These are phyloP conservation scores for Lasiodiplodia sp. DNA, from an alignment of 2,329 filamentous ascomycete species.

Conservation along the genomic window DNA sequence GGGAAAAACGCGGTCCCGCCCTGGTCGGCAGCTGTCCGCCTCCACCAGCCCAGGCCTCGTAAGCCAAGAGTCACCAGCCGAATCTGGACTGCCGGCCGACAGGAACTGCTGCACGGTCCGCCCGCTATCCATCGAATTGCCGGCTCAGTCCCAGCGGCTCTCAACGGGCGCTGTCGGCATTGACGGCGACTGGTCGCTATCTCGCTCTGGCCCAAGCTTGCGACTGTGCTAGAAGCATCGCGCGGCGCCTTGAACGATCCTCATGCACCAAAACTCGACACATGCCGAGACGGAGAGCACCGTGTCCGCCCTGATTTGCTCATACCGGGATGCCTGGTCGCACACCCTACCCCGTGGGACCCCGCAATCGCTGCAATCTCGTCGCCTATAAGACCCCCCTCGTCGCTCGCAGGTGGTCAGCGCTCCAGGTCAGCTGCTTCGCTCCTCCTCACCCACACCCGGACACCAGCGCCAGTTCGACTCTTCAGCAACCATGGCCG, in stretches of 20 bases:
- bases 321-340: conserved; percentile 2
- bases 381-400: conserved; percentile 10
- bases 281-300: conserved; percentile 16
- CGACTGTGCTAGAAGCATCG: conserved; percentile 2
- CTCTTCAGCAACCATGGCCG: conserved; percentile 2
- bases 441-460: neutral
- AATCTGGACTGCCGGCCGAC: conserved; percentile 12
- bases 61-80: neutral
- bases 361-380: conserved; percentile 5
- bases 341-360: conserved; percentile 12
- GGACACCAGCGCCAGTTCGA: neutral
- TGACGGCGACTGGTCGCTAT: neutral
- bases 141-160: conserved; percentile 1
- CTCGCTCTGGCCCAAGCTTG: neutral
- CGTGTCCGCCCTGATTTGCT: neutral
- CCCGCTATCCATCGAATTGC: neutral
- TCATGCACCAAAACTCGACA: neutral
- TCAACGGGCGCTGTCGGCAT: neutral
- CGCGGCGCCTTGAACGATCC: neutral
- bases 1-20: conserved; percentile 4
- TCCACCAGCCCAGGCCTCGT: neutral
- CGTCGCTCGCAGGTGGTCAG: neutral
- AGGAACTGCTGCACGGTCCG: conserved; percentile 1
- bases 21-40: neutral
- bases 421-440: conserved; percentile 16